Evolutionary conservation across 495 filamentous ascomycete genomes (phyloP), one percentile per base, ranked within the genome.

Genomic region (Pseudotulostoma volvatum): DNA sequence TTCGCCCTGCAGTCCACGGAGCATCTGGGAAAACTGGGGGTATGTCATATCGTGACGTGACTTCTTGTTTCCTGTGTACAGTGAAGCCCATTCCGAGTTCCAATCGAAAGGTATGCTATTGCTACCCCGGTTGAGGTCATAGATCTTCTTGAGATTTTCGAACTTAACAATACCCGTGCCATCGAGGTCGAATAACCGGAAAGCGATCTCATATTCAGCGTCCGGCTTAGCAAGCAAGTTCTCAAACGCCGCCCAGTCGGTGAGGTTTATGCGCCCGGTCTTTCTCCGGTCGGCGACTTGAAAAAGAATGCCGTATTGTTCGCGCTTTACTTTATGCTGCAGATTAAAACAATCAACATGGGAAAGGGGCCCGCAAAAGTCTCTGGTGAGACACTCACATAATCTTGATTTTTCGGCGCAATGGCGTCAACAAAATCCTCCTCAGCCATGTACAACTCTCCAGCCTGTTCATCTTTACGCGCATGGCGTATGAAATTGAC

Each of bases 201-300:
- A 97, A 3, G 87, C 88, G 46, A 97, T 95, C 60, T 97, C 87
- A 55, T 97, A 97, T 57, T 97, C 92, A 50, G 90, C 92, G 46
- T 96, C 90, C 44, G 90, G 85, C 55, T 94, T 95, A 36, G 71
- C 70, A 25, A 97, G 74, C 39, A 97, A 74, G 63, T 93, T 88
- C 59, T 94, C 80, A 55, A 95, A 97, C 33, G 77, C 79, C 9
- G 68, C 76, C 86, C 86, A 97, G 58, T 97, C 90, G 43, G 74
- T 67, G 18, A 97, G 57, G 43, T 55, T 81, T 21, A 97, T 64
- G 48, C 71, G 76, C 39, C 85, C 84, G 16, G 61, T 61, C 37
- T 66, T 72, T 33, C 70, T 70, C 36, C 82, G 71, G 57, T 97
- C 90, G 43, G 90, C 90, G 21, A 97, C 77, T 39, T 65, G 61